phyloP scores from a whole-genome alignment of 2,329 filamentous ascomycete genomes.

The Dothidotthia symphoricarpi region DNA sequence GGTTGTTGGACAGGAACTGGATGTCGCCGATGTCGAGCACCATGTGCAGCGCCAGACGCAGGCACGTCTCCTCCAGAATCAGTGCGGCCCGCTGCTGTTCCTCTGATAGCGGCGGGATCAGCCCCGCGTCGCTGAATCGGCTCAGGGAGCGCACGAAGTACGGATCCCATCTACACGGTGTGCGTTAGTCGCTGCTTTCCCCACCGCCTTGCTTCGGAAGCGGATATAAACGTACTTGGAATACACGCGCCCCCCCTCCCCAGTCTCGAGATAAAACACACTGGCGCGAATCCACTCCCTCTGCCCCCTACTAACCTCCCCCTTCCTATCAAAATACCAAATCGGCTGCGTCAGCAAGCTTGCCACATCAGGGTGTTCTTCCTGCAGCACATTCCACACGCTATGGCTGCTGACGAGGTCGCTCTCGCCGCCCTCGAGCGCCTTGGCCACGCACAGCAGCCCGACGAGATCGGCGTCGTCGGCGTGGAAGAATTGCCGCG shows the following conservation, averaged over 20 bases:
- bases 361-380: slow-evolving; percentile 73
- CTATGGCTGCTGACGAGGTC: slow-evolving; percentile 76
- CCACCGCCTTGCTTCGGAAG: too few relatives aligned
- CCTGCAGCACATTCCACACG: slow-evolving; percentile 78
- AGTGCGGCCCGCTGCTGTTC: slow-evolving; percentile 67
- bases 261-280: slow-evolving; percentile 75
- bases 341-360: slow-evolving; percentile 71
- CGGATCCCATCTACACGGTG: slow-evolving; percentile 69
- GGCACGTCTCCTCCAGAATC: slow-evolving; percentile 74
- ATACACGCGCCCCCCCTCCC: slow-evolving; percentile 65
- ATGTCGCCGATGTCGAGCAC: slow-evolving; percentile 83
- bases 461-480: slow-evolving; percentile 83
- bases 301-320: slow-evolving; percentile 72
- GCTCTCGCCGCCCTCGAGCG: slow-evolving; percentile 77
- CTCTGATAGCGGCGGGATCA: slow-evolving; percentile 69
- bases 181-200: slow-evolving; percentile 13
- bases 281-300: slow-evolving; percentile 70
- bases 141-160: slow-evolving; percentile 78
- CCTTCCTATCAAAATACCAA: slow-evolving; percentile 93
- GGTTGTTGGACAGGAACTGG: slow-evolving; percentile 78
- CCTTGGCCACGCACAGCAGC: slow-evolving; percentile 74
- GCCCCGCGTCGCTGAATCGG: slow-evolving; percentile 69
- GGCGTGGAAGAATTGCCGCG: slow-evolving; percentile 80
- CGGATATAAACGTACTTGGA: slow-evolving; percentile 56
- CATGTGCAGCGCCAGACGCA: slow-evolving; percentile 76